Percentiles rank a stretch among this genome's conserved stretches.
These are phyloP conservation scores for Pestalotiopsis sp. DNA, from an alignment of 2,329 filamentous ascomycete genomes.

Conservation along the genomic window DNA sequence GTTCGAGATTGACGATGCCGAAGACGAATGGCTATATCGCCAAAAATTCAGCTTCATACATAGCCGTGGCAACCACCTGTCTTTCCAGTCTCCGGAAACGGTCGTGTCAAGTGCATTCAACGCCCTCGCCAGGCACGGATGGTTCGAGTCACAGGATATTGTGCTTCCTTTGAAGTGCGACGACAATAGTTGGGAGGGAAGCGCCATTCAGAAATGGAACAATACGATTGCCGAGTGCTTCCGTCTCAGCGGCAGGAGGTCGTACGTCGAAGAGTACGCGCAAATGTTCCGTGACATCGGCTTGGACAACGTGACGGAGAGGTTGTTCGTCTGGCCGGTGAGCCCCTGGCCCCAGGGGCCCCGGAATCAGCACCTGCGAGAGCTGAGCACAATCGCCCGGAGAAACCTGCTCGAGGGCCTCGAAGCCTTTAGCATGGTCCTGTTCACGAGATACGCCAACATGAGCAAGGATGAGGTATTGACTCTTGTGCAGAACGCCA, in stretches of 20 bases:
- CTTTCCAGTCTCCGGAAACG: conserved; percentile 13
- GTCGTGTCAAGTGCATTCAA: conserved; percentile 13
- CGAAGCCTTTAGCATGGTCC: conserved; percentile 1
- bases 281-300: conserved; percentile 16
- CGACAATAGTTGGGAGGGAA: conserved; percentile 17
- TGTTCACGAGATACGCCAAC: conserved; percentile 10
- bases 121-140: conserved; percentile 14
- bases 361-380: conserved; percentile 15
- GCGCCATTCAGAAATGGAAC: conserved; percentile 11
- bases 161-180: conserved; percentile 15
- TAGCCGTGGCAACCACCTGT: conserved; percentile 4
- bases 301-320: conserved; percentile 15
- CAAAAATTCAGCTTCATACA: conserved; percentile 19
- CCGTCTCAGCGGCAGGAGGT: conserved; percentile 15
- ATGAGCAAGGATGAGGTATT: conserved; percentile 10
- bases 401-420: conserved; percentile 1
- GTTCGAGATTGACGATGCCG: conserved; percentile 19
- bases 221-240: conserved; percentile 8
- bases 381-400: neutral
- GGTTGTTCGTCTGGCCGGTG: conserved; percentile 15
- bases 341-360: conserved; percentile 17
- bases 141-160: conserved; percentile 18
- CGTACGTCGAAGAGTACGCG: conserved; percentile 2
- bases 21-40: conserved; percentile 18
- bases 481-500: conserved; percentile 6